These are phyloP conservation scores for Favolaschia claudopus DNA, from an alignment of 768 basidiomycete species.

Conservation along the genomic window DNA sequence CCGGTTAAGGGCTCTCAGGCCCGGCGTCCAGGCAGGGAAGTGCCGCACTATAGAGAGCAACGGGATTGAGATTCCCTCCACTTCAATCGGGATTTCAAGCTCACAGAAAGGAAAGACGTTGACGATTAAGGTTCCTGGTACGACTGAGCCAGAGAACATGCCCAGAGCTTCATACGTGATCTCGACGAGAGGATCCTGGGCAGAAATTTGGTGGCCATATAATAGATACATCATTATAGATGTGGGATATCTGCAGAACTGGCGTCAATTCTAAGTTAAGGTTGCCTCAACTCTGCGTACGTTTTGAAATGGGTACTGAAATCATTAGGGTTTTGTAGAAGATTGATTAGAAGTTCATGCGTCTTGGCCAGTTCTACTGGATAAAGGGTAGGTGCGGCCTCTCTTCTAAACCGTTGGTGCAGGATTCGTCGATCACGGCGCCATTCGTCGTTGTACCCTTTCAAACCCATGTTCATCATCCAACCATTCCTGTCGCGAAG, in stretches of 20 bases:
- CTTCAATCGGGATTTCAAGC: neutral
- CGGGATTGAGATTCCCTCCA: neutral
- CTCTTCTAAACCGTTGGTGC: slow-evolving; percentile 26
- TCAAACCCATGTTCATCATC: slow-evolving; percentile 30
- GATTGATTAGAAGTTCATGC: slow-evolving; percentile 23
- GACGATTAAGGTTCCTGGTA: slow-evolving; percentile 31
- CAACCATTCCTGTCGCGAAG: slow-evolving; percentile 25
- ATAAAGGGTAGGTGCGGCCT: slow-evolving; percentile 13
- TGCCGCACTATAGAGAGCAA: slow-evolving; percentile 36
- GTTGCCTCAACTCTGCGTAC: neutral
- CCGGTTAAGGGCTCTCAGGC: slow-evolving; percentile 20
- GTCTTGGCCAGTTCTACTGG: slow-evolving; percentile 26
- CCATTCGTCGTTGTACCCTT: slow-evolving; percentile 30
- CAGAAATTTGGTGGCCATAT: slow-evolving; percentile 27
- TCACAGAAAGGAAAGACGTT: slow-evolving; percentile 43
- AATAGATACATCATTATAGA: slow-evolving; percentile 30
- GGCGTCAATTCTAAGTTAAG: neutral
- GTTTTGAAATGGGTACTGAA: slow-evolving; percentile 22
- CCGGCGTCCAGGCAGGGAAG: slow-evolving; percentile 48
- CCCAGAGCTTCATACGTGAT: slow-evolving; percentile 25
- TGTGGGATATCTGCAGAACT: slow-evolving; percentile 28
- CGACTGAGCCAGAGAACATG: slow-evolving; percentile 26
- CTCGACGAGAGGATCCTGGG: slow-evolving; percentile 25
- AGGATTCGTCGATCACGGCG: slow-evolving; percentile 27
- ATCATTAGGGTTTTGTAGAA: slow-evolving; percentile 24